Evolutionary conservation across 495 filamentous ascomycete genomes (phyloP).

Genomic region (Pseudoneurospora amorphoporcata): DNA sequence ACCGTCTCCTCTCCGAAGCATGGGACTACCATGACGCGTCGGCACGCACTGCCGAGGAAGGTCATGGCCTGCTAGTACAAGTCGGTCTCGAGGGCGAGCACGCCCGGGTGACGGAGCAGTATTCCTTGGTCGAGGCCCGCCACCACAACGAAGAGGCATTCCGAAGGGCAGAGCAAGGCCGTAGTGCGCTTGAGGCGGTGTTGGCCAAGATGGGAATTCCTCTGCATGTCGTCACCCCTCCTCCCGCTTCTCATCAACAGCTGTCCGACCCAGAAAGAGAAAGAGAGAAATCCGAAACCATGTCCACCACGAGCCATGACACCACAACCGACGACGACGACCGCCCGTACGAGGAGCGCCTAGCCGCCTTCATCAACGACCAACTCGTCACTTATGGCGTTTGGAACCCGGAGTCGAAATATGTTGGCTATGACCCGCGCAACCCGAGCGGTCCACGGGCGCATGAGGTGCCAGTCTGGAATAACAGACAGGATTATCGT

Average conservation of each 20-base stretch:
- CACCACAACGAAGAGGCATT: background rate
- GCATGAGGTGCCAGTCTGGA: background rate
- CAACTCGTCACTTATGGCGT: background rate
- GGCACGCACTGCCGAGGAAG: background rate
- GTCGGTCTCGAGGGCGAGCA: background rate
- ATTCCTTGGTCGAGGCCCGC: background rate
- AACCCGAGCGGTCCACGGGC: background rate
- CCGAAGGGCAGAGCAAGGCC: background rate
- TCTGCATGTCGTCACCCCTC: background rate
- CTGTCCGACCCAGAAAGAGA: background rate
- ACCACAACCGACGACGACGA: background rate
- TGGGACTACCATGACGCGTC: background rate
- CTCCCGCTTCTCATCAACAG: background rate
- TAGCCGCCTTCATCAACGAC: background rate
- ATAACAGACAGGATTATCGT: background rate
- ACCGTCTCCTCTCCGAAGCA: background rate
- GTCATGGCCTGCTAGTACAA: background rate
- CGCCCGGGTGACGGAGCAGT: accelerated
- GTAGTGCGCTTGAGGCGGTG: background rate
- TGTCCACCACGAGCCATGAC: background rate
- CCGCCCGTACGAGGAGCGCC: background rate
- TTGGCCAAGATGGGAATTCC: background rate
- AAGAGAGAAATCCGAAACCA: background rate
- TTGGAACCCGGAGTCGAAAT: background rate
- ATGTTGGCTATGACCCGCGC: background rate